These are phyloP conservation scores for Pseudozyma sp. DNA, from an alignment of 1,284 basidiomycete genomes.

Conservation along the genomic window DNA sequence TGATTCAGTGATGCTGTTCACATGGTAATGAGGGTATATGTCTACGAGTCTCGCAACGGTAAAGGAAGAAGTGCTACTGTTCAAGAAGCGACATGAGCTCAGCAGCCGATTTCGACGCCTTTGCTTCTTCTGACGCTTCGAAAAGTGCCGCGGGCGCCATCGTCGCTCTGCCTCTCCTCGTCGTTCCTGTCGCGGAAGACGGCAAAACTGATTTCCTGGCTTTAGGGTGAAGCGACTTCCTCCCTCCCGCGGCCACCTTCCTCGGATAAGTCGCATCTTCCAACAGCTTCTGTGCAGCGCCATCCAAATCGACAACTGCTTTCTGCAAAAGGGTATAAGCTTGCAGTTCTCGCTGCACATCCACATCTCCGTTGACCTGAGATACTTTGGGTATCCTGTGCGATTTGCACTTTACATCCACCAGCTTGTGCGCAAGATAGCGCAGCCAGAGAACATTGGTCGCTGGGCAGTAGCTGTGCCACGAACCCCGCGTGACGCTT, in stretches of 20 bases:
- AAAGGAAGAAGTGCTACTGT: background rate
- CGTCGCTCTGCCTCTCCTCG: conserved; percentile 19
- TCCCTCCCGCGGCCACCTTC: background rate
- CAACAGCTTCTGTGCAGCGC: conserved; percentile 11
- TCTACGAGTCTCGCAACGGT: background rate
- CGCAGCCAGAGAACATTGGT: conserved; percentile 94
- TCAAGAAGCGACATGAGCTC: conserved; percentile 10
- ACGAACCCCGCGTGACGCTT: conserved; percentile 73
- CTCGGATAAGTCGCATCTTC: background rate
- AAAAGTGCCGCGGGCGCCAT: conserved; percentile 10
- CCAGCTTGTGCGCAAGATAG: conserved; percentile 79
- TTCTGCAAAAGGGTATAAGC: conserved; percentile 7
- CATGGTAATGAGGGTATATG: conserved; percentile 15
- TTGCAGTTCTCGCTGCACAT: conserved; percentile 13
- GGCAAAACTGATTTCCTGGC: conserved; percentile 15
- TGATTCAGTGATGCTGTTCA: no score
- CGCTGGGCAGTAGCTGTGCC: conserved; percentile 80
- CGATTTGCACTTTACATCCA: conserved; percentile 67
- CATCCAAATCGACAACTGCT: conserved; percentile 13
- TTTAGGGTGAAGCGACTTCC: conserved; percentile 22
- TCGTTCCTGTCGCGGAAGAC: background rate
- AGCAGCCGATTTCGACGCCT: conserved; percentile 5
- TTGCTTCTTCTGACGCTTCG: background rate
- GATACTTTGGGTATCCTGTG: conserved; percentile 11
- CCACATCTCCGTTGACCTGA: background rate